Evolutionary conservation across 2,329 filamentous ascomycete genomes (phyloP).

Genomic region (Verticillium tricorpus): DNA sequence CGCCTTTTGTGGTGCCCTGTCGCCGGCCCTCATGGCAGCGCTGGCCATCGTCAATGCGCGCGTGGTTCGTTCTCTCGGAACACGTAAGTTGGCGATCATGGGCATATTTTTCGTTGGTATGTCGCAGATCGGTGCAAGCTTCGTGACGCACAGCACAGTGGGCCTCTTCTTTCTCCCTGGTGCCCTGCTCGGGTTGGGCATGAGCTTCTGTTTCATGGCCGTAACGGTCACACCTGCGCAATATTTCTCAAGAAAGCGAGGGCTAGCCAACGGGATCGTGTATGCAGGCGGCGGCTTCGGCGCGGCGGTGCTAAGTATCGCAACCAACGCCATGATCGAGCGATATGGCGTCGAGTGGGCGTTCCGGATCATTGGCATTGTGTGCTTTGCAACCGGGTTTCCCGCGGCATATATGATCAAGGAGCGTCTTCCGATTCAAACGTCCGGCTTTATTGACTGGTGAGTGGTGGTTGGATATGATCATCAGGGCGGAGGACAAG

Average conservation of each 20-base stretch:
- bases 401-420: constrained; percentile 51
- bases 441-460: constrained; percentile 44
- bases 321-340: constrained; percentile 41
- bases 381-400: constrained; percentile 43
- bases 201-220: constrained; percentile 16
- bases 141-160: constrained; percentile 26
- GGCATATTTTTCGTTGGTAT: constrained; percentile 47
- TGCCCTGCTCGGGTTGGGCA: constrained; percentile 25
- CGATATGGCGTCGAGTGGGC: constrained; percentile 44
- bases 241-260: constrained; percentile 50
- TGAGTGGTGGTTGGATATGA: neutral
- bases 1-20: constrained; percentile 54
- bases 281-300: constrained; percentile 52
- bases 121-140: constrained; percentile 40
- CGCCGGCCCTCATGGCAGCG: constrained; percentile 43
- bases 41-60: constrained; percentile 48
- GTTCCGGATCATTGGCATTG: constrained; percentile 48
- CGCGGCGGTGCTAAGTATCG: constrained; percentile 47
- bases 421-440: constrained; percentile 36
- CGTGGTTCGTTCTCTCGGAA: constrained; percentile 45
- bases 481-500: neutral
- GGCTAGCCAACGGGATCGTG: constrained; percentile 51
- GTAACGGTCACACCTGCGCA: constrained; percentile 45
- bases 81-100: constrained; percentile 37
- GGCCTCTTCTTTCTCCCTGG: constrained; percentile 30